Percentiles rank a stretch among this genome's conserved stretches.
Evolutionary conservation across 371 early-diverging fungal species (phyloP).

Genomic region (Choanephora cucurbitarum): DNA sequence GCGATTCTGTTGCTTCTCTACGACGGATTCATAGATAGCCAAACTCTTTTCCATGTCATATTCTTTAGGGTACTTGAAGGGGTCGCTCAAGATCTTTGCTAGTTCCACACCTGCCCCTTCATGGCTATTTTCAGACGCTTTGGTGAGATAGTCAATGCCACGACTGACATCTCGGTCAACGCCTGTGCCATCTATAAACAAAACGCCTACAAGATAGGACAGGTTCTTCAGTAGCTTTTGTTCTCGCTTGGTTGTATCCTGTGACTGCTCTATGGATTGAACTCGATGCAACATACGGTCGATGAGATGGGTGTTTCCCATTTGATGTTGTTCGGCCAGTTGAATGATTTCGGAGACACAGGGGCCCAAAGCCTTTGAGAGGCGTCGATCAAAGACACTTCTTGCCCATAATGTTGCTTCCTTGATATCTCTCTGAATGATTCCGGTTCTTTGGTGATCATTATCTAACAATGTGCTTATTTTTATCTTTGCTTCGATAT

Average conservation of each 20-base stretch:
- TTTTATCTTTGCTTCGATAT: conserved; percentile 51
- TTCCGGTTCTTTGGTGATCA: not conserved
- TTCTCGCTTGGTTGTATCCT: conserved; percentile 12
- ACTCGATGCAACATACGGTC: conserved; percentile 24
- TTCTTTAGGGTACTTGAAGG: conserved; percentile 41
- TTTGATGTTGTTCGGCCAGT: conserved; percentile 10
- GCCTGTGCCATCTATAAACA: conserved; percentile 43
- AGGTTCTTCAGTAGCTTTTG: conserved; percentile 14
- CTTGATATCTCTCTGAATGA: conserved; percentile 16
- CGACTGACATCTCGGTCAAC: conserved; percentile 25
- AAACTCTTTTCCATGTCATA: conserved; percentile 41
- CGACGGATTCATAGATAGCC: conserved; percentile 33
- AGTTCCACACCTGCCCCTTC: conserved; percentile 40
- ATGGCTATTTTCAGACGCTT: conserved; percentile 34
- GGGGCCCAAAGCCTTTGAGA: conserved; percentile 35
- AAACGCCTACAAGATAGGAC: conserved; percentile 36
- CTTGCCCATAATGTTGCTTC: conserved; percentile 50
- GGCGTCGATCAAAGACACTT: conserved; percentile 47
- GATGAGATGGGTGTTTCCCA: conserved; percentile 11
- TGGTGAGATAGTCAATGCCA: conserved; percentile 31
- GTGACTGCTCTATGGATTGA: conserved; percentile 11
- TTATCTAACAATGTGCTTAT: conserved; percentile 39
- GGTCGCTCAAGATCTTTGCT: conserved; percentile 42
- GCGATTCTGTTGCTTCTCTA: conserved; percentile 7
- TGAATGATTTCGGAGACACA: conserved; percentile 28